phyloP scores from a whole-genome alignment of 371 early-diverging fungal species.

The Mortierella sp. region DNA sequence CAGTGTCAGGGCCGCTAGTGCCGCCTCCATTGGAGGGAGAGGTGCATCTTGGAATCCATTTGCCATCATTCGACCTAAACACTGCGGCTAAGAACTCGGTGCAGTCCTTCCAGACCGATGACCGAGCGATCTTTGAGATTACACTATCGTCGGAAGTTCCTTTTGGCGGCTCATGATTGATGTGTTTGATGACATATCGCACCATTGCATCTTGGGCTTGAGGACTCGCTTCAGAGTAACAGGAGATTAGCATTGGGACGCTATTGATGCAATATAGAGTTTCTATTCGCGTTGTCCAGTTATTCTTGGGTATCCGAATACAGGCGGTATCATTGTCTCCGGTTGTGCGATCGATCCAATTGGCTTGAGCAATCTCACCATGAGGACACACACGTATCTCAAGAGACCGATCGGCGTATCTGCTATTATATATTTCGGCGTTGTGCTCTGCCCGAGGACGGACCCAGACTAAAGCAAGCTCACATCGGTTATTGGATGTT shows the following conservation, averaged over 20 bases:
- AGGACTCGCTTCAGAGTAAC: constrained; percentile 17
- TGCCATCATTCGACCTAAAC: constrained; percentile 14
- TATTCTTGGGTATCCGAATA: constrained; percentile 24
- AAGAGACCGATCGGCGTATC: not conserved
- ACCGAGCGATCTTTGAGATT: constrained; percentile 19
- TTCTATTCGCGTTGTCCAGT: constrained; percentile 11
- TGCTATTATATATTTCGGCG: not conserved
- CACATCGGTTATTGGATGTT: constrained; percentile 5
- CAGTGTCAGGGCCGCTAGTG: not conserved
- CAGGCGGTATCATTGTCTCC: not conserved
- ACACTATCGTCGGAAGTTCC: constrained; percentile 2
- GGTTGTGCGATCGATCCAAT: not conserved
- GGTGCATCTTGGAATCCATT: constrained; percentile 22
- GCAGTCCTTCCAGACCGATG: constrained; percentile 8
- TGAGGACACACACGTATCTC: constrained; percentile 9
- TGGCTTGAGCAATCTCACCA: constrained; percentile 14
- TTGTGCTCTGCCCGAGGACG: not conserved
- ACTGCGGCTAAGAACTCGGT: constrained; percentile 2
- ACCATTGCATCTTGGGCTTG: constrained; percentile 23
- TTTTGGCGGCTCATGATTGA: constrained; percentile 18
- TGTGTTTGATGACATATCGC: constrained; percentile 16
- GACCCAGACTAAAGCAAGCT: constrained; percentile 16
- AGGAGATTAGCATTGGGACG: constrained; percentile 10
- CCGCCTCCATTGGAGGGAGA: not conserved
- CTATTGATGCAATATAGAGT: constrained; percentile 27